These are phyloP conservation scores for Colletotrichum camelliae DNA, from an alignment of 2,329 filamentous ascomycete species.

Conservation along the genomic window DNA sequence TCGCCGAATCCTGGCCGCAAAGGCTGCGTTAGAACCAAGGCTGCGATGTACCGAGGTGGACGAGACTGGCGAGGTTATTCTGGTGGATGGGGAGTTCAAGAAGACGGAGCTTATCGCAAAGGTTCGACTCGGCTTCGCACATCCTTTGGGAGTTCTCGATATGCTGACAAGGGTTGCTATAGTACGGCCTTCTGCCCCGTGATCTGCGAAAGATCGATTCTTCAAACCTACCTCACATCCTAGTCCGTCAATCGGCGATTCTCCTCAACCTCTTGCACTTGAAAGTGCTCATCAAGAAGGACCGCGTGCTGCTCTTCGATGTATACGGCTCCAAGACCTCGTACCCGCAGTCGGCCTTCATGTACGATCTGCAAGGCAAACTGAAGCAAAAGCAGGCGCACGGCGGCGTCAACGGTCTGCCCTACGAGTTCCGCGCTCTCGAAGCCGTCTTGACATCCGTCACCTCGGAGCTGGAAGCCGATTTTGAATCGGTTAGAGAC, in stretches of 20 bases:
- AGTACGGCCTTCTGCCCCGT: conserved; percentile 92
- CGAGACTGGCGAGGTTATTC: conserved; percentile 86
- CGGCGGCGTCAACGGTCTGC: conserved; percentile 68
- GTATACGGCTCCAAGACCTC: conserved; percentile 94
- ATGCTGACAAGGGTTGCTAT: conserved; percentile 9
- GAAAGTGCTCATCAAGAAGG: conserved; percentile 92
- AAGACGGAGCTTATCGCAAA: conserved; percentile 97
- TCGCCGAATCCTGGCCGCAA: conserved; percentile 73
- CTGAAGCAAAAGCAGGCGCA: conserved; percentile 76
- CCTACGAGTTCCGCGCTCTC: conserved; percentile 95
- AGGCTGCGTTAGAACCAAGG: conserved; percentile 82
- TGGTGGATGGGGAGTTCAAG: conserved; percentile 95
- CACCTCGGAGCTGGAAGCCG: conserved; percentile 87
- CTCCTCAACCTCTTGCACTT: conserved; percentile 96
- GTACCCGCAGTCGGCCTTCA: conserved; percentile 94
- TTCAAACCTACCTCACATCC: conserved; percentile 91
- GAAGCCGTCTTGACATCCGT: conserved; percentile 96
- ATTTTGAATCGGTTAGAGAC: conserved; percentile 92
- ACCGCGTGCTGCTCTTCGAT: conserved; percentile 94
- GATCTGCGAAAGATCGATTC: conserved; percentile 98
- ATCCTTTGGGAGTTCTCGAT: background rate
- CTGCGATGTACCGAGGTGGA: conserved; percentile 95
- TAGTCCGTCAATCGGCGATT: conserved; percentile 91
- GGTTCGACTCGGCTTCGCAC: conserved; percentile 49
- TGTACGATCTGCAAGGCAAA: conserved; percentile 96